A percentile compares a stretch with the other conserved stretches of the same genome.
Evolutionary conservation across 2,329 filamentous ascomycete genomes (phyloP).

Genomic region (Xylogone sp.): DNA sequence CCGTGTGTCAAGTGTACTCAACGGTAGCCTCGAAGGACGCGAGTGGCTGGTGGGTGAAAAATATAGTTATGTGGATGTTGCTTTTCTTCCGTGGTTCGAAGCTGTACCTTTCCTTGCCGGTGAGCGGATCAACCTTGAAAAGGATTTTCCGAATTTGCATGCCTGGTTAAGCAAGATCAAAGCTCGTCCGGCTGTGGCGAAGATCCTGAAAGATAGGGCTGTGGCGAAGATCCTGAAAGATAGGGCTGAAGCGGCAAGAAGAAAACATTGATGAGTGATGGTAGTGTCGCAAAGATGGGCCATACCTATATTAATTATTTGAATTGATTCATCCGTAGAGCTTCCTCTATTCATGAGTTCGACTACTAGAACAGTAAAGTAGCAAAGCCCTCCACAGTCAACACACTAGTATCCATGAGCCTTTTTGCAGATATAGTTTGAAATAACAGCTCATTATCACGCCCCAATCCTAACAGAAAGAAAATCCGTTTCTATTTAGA

Average conservation of each 20-base stretch:
- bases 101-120: constrained; percentile 8
- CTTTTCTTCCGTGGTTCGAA: constrained; percentile 32
- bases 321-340: too few relatives aligned
- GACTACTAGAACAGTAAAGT: too few relatives aligned
- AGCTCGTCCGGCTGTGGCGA: constrained; percentile 4
- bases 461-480: constrained; percentile 3
- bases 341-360: too few relatives aligned
- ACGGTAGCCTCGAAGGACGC: constrained; percentile 30
- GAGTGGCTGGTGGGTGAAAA: constrained; percentile 35
- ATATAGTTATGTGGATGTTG: constrained; percentile 33
- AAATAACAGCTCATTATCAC: constrained; percentile 1
- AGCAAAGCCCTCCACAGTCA: too few relatives aligned
- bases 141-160: constrained; percentile 14
- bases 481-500: constrained; percentile 6
- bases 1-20: constrained; percentile 32
- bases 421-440: too few relatives aligned
- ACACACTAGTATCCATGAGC: too few relatives aligned
- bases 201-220: constrained; percentile 6
- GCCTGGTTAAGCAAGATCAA: constrained; percentile 14
- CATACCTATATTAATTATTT: too few relatives aligned
- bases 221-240: constrained; percentile 8
- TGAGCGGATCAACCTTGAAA: constrained; percentile 12
- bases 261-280: too few relatives aligned
- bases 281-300: too few relatives aligned
- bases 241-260: constrained; percentile 4